Percentiles rank a stretch among this genome's conserved stretches.
Evolutionary conservation across 2,329 filamentous ascomycete species (phyloP).

Genomic region (Arachnopeziza araneosa): DNA sequence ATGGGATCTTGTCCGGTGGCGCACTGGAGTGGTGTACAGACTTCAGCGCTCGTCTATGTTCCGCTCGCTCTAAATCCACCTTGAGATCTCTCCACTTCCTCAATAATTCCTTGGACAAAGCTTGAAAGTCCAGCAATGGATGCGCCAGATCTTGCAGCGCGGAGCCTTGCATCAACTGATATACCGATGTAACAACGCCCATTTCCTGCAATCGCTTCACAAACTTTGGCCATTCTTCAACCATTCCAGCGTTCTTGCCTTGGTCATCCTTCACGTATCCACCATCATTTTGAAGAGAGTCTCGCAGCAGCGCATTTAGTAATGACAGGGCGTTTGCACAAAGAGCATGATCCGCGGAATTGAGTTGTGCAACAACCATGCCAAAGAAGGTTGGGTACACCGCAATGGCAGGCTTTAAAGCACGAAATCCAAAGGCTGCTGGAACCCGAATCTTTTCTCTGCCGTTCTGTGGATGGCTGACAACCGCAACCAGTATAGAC

Average conservation of each 20-base stretch:
- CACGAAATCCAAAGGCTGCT: slow-evolving; percentile 78
- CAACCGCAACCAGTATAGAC: slow-evolving; percentile 90
- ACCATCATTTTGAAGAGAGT: slow-evolving; percentile 73
- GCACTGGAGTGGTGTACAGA: slow-evolving; percentile 78
- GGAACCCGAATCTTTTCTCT: slow-evolving; percentile 41
- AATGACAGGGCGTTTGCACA: slow-evolving; percentile 94
- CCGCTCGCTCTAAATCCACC: slow-evolving; percentile 79
- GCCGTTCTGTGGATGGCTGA: slow-evolving; percentile 70
- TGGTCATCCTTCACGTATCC: slow-evolving; percentile 36
- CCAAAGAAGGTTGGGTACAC: slow-evolving; percentile 92
- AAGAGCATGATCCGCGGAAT: slow-evolving; percentile 89
- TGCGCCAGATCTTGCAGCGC: slow-evolving; percentile 85
- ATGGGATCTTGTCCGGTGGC: slow-evolving; percentile 49
- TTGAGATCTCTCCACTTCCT: slow-evolving; percentile 82
- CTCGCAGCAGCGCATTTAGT: slow-evolving; percentile 90
- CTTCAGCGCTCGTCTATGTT: slow-evolving; percentile 74
- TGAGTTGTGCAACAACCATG: slow-evolving; percentile 84
- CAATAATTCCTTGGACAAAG: slow-evolving; percentile 79
- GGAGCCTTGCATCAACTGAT: slow-evolving; percentile 89
- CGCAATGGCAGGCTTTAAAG: slow-evolving; percentile 85
- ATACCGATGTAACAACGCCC: slow-evolving; percentile 87
- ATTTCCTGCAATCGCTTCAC: slow-evolving; percentile 91
- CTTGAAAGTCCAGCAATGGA: slow-evolving; percentile 88
- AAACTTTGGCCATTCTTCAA: slow-evolving; percentile 88
- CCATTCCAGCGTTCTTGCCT: slow-evolving; percentile 33